Evolutionary conservation across 345 rosid genomes (phyloP), one percentile per base, ranked within the genome.

Genomic region (Viola odorata): DNA sequence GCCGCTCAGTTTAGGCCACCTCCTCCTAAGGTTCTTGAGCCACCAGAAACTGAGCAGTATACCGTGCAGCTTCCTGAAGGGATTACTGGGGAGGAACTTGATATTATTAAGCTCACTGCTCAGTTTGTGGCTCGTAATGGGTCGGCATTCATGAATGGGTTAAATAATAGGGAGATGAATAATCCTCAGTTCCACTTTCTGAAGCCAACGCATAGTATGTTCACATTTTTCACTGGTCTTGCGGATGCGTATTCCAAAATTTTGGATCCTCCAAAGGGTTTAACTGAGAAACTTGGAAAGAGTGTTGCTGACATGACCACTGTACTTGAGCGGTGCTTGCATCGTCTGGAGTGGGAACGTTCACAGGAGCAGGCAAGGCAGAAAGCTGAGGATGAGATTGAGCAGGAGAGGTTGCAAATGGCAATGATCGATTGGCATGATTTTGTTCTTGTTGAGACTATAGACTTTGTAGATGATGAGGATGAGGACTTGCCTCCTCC

Each of bases 381-480:
- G 79, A 84, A 78, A 64, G 91, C 88, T 45, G 96, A 87, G 70
- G 95, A 90, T 57, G 96, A 87, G 76, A 76, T 87, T 54, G 95
- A 90, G 78, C 91, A 73, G 72, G 96, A 90, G 81, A 77, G 96
- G 63, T 64, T 82, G 55, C 96, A 83, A 69, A 87, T 90, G 96
- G 90, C 88, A 40, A 82, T 85, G 95, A 90, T 90, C 66, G 97
- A 87, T 70, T 90, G 97, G 95, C 95, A 87, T 81, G 95, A 87
- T 74, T 90, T 90, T 71, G 95, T 75, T 55, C 95, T 80, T 68
- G 97, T 90, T 5, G 95, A 90, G 67, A 55, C 83, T 0, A 87
- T 90, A 48, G 97, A 87, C 53, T 90, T 90, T 82, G 95, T 74
- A n/a, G 95, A 90, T 67, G 97, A 85, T 53, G 97, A 90, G 68